Percentiles rank a stretch among this genome's conserved stretches.
phyloP scores from a whole-genome alignment of 2,329 filamentous ascomycete genomes.

The Alternaria metachromatica region DNA sequence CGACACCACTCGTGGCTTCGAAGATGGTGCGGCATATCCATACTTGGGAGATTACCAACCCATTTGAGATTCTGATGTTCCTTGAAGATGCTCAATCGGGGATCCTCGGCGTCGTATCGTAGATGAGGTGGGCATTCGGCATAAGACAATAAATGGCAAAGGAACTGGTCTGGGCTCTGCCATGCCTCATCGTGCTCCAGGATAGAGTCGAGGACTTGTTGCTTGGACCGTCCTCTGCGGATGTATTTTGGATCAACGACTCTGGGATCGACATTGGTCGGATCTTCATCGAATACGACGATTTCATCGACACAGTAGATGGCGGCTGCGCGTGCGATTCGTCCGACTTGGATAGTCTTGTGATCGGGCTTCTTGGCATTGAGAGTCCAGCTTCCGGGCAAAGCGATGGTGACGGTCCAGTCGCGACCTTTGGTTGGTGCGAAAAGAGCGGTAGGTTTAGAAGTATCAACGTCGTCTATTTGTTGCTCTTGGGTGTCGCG shows the following conservation, averaged over 20 bases:
- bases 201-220: conserved; percentile 49
- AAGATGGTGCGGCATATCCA: conserved; percentile 87
- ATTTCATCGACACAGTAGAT: conserved; percentile 88
- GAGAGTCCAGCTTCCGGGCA: conserved; percentile 72
- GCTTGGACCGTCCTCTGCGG: conserved; percentile 46
- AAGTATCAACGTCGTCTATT: conserved; percentile 55
- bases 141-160: conserved; percentile 79
- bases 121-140: conserved; percentile 86
- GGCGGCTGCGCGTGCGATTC: conserved; percentile 79
- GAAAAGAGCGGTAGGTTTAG: conserved; percentile 74
- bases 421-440: conserved; percentile 67
- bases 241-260: conserved; percentile 31
- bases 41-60: conserved; percentile 74
- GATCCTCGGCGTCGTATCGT: conserved; percentile 31
- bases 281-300: conserved; percentile 79
- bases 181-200: conserved; percentile 60
- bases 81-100: conserved; percentile 73
- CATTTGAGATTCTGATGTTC: conserved; percentile 78
- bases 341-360: conserved; percentile 74
- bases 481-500: conserved; percentile 14
- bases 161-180: conserved; percentile 78
- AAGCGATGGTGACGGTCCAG: conserved; percentile 78
- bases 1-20: conserved; percentile 77
- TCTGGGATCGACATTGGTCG: conserved; percentile 37
- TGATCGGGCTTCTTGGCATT: conserved; percentile 77